Conservation (phyloP, 345 rosid species). For the Moricandia arvensis region DNA sequence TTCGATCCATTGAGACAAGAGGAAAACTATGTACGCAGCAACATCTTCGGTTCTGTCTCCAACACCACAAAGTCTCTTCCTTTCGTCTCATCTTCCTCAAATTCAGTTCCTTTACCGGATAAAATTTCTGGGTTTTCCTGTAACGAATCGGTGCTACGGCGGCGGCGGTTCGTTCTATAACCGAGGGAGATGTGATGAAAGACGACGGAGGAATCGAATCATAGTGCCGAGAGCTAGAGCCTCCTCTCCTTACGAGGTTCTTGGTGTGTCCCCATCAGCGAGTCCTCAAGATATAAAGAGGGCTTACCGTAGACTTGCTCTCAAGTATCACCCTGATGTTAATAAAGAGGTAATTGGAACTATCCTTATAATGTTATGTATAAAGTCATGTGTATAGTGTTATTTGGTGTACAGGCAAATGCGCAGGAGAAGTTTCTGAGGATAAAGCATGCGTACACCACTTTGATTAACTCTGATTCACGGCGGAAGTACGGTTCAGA, state of each 20-base stretch:
- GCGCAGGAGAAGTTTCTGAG: slow-evolving; percentile 63
- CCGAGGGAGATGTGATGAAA: slow-evolving; percentile 34
- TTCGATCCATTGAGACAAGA: slow-evolving; percentile 16
- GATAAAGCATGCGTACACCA: slow-evolving; percentile 52
- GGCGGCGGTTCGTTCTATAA: slow-evolving; percentile 27
- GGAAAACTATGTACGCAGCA: slow-evolving; percentile 33
- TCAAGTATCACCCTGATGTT: slow-evolving; percentile 92
- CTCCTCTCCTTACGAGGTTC: slow-evolving; percentile 79
- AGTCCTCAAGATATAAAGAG: slow-evolving; percentile 80
- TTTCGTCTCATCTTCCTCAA: slow-evolving; percentile 39
- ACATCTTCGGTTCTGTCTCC: slow-evolving; percentile 36
- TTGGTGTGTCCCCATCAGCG: slow-evolving; percentile 78
- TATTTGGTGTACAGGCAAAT: slow-evolving; percentile 55
- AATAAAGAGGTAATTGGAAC: slow-evolving; percentile 63
- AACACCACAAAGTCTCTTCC: slow-evolving; percentile 37
- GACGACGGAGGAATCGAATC: slow-evolving; percentile 40
- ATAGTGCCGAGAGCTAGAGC: slow-evolving; percentile 56
- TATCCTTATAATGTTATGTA: not conserved
- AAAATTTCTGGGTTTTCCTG: slow-evolving; percentile 32
- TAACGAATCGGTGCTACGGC: slow-evolving; percentile 42
- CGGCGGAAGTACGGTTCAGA: slow-evolving; percentile 53
- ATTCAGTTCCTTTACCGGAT: slow-evolving; percentile 37
- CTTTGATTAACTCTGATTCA: slow-evolving; percentile 69
- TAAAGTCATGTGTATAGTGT: not conserved
- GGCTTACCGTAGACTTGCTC: slow-evolving; percentile 96